phyloP scores from a whole-genome alignment of 2,329 filamentous ascomycete species.

The Calonectria crousiana region DNA sequence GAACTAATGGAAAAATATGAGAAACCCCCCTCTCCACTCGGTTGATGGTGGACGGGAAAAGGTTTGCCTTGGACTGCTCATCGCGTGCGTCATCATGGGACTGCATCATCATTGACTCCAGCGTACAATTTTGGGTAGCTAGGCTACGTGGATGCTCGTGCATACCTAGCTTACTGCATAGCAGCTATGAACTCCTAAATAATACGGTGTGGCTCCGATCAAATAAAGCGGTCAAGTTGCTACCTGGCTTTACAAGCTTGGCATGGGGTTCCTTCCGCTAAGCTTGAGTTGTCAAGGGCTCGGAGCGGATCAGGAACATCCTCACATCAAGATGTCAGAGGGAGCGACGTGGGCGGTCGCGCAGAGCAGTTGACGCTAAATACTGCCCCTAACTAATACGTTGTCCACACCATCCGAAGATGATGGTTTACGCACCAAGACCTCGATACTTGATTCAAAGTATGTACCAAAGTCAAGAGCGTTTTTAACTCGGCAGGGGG shows the following conservation, averaged over 20 bases:
- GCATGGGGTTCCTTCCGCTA: background rate
- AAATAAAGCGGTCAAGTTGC: background rate
- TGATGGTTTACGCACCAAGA: background rate
- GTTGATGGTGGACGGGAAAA: background rate
- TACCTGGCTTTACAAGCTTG: background rate
- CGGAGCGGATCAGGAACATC: background rate
- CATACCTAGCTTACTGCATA: background rate
- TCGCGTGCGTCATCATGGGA: background rate
- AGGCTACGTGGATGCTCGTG: background rate
- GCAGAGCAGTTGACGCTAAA: background rate
- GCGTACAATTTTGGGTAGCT: background rate
- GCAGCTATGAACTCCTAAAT: background rate
- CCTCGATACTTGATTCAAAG: background rate
- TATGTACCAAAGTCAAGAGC: background rate
- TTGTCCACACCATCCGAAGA: background rate
- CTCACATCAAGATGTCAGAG: background rate
- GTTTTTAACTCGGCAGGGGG: background rate
- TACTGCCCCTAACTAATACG: background rate
- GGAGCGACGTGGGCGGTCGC: background rate
- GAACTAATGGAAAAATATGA: background rate
- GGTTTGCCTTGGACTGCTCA: too few relatives aligned
- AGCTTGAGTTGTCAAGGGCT: background rate
- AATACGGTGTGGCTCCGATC: background rate
- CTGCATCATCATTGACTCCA: slow-evolving; percentile 5
- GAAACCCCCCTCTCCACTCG: too few relatives aligned